Base-by-base conservation (phyloP, 768 basidiomycete species). In the Mycena olivaceomarginata region DNA sequence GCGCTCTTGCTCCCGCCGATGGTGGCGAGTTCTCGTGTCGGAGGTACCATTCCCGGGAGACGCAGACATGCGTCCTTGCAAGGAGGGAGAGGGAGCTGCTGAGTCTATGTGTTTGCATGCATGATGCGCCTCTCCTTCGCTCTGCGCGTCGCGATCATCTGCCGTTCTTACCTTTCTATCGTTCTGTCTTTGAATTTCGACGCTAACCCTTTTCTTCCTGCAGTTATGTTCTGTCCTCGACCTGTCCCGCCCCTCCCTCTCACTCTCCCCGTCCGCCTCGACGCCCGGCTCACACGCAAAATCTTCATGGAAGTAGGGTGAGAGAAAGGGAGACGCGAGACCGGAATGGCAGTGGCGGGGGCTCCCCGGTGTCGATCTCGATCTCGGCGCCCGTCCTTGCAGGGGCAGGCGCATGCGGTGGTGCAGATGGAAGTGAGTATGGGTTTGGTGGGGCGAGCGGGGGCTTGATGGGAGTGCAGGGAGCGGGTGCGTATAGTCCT, bases 241-340 rank as follows among this genome's bases (percentile, higher is more conserved):
- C 62, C 74, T 78, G 22, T 48, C 74, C 13, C 74, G 77, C 20
- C 77, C 77, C 16, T 78, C 77, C 25, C 77, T 78, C 13, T 39
- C 65, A 53, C 72, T 73, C 63, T 25, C 64, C n/a, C 13, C 63
- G 8, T 41, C 72, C 40, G 37, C 57, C 56, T 43, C 57, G 18
- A 59, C 70, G 5, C 72, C 56, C 62, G 41, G 37, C 10, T 9
- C 43, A 5, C 20, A 41, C 43, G 70, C 77, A 6, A 78, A 78
- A 40, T 78, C 77, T 4, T 78, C 77, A 2, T 86, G 87, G 43
- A 86, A 86, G 64, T 81, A 86, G 25, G 13, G n/a, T 11, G 37
- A 11, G 45, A 11, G 67, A 57, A 53, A n/a, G 64, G 53, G 72
- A 76, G 57, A 37, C 13, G 43, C 9, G 43, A 13, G 43, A 45